These are phyloP conservation scores for Ophiocordyceps camponoti-saundersi DNA, from an alignment of 2,329 filamentous ascomycete species.

Conservation along the genomic window DNA sequence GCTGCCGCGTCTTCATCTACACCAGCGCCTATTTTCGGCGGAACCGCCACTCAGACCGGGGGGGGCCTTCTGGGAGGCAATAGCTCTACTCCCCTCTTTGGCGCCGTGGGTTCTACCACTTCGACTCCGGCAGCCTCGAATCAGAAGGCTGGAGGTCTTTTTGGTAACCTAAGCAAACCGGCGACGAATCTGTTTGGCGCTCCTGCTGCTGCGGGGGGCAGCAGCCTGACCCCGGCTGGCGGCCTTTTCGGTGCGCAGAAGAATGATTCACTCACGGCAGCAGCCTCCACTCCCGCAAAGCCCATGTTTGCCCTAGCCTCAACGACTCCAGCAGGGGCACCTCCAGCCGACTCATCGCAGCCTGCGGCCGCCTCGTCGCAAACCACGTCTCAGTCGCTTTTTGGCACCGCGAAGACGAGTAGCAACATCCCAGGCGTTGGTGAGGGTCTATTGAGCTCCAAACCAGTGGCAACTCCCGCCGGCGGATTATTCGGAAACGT, in stretches of 20 bases:
- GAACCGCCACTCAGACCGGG: conserved; percentile 4
- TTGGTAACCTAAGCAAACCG: conserved; percentile 7
- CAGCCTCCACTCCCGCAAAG: conserved; percentile 23
- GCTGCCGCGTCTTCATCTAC: conserved; percentile 16
- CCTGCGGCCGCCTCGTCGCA: conserved; percentile 5
- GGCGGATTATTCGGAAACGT: conserved; percentile 11
- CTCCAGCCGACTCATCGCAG: conserved; percentile 22
- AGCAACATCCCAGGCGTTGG: conserved; percentile 7
- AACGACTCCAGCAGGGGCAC: conserved; percentile 30
- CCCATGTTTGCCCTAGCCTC: conserved; percentile 29
- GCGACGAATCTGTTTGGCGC: conserved; percentile 10
- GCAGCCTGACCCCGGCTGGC: conserved; percentile 2
- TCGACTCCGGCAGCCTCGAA: conserved; percentile 5
- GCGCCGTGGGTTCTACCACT: conserved; percentile 3
- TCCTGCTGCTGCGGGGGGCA: conserved; percentile 1
- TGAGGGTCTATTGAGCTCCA: conserved; percentile 5
- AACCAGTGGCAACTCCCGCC: conserved; percentile 8
- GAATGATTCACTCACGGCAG: conserved; percentile 9
- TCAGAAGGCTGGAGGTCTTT: conserved; percentile 3
- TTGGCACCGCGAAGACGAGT: conserved; percentile 11
- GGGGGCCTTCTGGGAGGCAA: conserved; percentile 6
- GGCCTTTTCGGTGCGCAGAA: conserved; percentile 5
- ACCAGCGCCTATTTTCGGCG: conserved; percentile 1
- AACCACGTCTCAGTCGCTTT: conserved; percentile 10
- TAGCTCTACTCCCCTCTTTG: conserved; percentile 4